Evolutionary conservation across 805 yeast genomes (phyloP).

Genomic region (Yamadazyma akitaensis): DNA sequence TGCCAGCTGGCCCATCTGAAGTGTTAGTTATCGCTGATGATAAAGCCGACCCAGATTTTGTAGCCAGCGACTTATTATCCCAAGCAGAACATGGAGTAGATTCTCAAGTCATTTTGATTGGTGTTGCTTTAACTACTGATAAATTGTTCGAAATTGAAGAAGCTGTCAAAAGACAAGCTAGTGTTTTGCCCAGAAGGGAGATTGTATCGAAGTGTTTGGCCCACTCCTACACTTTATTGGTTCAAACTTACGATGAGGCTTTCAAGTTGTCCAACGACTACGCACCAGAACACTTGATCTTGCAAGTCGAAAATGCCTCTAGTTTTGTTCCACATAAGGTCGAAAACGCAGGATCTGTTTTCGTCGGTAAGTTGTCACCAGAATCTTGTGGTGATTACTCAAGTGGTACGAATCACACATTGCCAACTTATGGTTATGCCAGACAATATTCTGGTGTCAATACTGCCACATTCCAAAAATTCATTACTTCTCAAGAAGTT

Average conservation of each 20-base stretch:
- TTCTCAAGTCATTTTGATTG: slow-evolving; percentile 91
- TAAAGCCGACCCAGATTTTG: slow-evolving; percentile 88
- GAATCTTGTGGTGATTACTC: slow-evolving; percentile 99
- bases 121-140: slow-evolving; percentile 61
- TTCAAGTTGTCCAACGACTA: slow-evolving; percentile 82
- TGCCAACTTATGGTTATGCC: slow-evolving; percentile 98
- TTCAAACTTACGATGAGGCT: slow-evolving; percentile 72
- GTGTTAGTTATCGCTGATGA: slow-evolving; percentile 93
- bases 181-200: slow-evolving; percentile 82
- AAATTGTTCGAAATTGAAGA: slow-evolving; percentile 70
- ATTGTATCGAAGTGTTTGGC: slow-evolving; percentile 89
- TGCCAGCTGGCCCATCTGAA: slow-evolving; percentile 99
- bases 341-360: slow-evolving; percentile 92
- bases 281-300: slow-evolving; percentile 96
- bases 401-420: slow-evolving; percentile 95
- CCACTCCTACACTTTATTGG: slow-evolving; percentile 80
- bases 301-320: slow-evolving; percentile 81
- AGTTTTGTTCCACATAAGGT: slow-evolving; percentile 65
- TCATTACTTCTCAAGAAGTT: slow-evolving; percentile 90
- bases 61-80: slow-evolving; percentile 92
- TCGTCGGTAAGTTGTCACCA: slow-evolving; percentile 94
- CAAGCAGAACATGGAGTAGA: slow-evolving; percentile 99
- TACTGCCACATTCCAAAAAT: slow-evolving; percentile 92
- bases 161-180: slow-evolving; percentile 83
- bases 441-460: slow-evolving; percentile 96